Evolutionary conservation across 495 filamentous ascomycete species (phyloP), one percentile per base, ranked within the genome.

Genomic region (Cudoniella acicularis): DNA sequence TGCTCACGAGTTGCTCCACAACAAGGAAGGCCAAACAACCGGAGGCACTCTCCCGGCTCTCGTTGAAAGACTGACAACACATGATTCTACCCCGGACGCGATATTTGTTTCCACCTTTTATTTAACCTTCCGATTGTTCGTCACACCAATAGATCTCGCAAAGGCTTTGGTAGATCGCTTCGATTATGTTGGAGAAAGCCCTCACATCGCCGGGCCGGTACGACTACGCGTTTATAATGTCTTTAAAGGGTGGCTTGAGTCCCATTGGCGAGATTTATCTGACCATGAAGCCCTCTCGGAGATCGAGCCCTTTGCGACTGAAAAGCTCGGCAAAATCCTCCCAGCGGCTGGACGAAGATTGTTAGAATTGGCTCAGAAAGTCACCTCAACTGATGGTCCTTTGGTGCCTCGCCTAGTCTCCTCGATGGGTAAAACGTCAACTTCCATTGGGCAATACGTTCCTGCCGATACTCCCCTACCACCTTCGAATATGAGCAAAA

Each of bases 161-260:
- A 79, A 91, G 67, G 82, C 86, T 0, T 79, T 99, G 3, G 86
- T 93, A 43, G 88, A 93, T 43, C 86, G 95, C 21, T 99, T 96
- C 71, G 88, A 97, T 58, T 95, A 96, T 64, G 87, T 96, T 54
- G 88, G 81, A 4, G 88, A 95, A 45, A 87, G 83, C 26, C 82
- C 85, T 10, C 78, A 83, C 47, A 83, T 89, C 18, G 86, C 89
- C 9, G 79, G 76, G 2, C 91, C 92, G 0, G 92, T 98, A 18
- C 87, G 92, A 30, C 77, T 98, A 30, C 84, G 95, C 16, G 91
- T 97, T 0, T 98, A 96, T 77, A 98, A 99, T 69, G 85, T 92
- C 41, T 90, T 97, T 77, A 99, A 99, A 72, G 87, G 87, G 26
- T 99, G 95, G 95, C 74, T 99, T 3, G 95, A 99, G 73, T 92